Evolutionary conservation across 2,329 filamentous ascomycete species (phyloP), one percentile per base, ranked within the genome.

Genomic region (Hymenoscyphus salicellus): DNA sequence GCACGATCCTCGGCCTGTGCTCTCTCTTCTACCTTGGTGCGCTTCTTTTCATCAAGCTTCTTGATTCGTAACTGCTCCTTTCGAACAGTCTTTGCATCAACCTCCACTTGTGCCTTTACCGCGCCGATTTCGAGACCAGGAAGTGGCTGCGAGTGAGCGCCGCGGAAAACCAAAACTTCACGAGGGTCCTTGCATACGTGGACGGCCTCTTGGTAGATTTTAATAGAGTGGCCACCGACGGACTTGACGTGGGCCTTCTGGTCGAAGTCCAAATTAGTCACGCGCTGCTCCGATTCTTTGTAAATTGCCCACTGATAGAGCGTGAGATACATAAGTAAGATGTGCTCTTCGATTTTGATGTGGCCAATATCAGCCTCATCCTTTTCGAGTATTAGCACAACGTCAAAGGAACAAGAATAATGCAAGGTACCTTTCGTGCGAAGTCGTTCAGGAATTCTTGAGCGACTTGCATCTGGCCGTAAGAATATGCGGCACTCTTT

Each of bases 251-350:
- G 30, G 33, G 14, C 20, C n/a, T 52, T 52, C 5, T 52, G 36
- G 8, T 72, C 69, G 77, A 86, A 83, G 32, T 82, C 80, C 5
- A 81, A 77, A 0, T 82, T 78, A 57, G 81, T 81, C 1, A 87
- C 69, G 55, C 84, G 80, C 63, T 84, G 81, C 4, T 82, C 82
- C 0, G 86, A 75, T 68, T 87, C 84, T 0, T 82, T 75, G 69
- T 88, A 88, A 0, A 83, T 74, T 1, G 79, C 79, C 32, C 77
- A 77, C 66, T 89, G 85, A 0, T 77, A 79, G 0, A 80, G 72
- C 5, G 79, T 77, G 1, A 84, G 76, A 0, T 74, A 67, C 1
- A 84, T 72, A 0, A 81, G 75, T 20, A 79, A 66, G 3, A 85
- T 73, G 26, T 79, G 73, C 33, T 83, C 80, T 1, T 74, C 71